Conservation (phyloP, 768 basidiomycete species). For the Nevesoporus exiguus region DNA sequence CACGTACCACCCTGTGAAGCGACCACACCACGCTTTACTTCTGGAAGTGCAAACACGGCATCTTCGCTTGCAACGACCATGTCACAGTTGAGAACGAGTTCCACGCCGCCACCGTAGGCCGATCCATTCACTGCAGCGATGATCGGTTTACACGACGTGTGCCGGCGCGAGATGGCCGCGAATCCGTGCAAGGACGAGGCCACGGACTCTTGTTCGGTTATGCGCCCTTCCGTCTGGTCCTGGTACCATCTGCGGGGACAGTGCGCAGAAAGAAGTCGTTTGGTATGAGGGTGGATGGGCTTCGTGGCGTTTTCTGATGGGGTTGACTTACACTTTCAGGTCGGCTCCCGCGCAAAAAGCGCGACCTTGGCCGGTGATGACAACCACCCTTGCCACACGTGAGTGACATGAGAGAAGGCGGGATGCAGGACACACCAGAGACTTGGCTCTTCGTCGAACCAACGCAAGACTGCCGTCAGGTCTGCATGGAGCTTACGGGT, state of each 20-base stretch:
- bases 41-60: conserved; percentile 70
- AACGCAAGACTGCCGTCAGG: conserved; percentile 51
- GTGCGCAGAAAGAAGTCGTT: not conserved
- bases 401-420: not conserved
- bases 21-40: conserved; percentile 74
- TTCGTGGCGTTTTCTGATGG: not conserved
- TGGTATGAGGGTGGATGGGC: not conserved
- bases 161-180: conserved; percentile 68
- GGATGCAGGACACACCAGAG: conserved; percentile 53
- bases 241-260: conserved; percentile 52
- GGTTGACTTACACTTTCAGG: conserved; percentile 56
- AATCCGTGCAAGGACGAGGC: conserved; percentile 54
- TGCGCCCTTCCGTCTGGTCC: conserved; percentile 42
- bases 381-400: conserved; percentile 52
- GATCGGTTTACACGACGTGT: conserved; percentile 60
- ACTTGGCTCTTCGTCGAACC: conserved; percentile 70
- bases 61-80: conserved; percentile 65
- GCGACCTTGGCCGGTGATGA: conserved; percentile 71
- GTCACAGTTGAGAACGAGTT: conserved; percentile 74
- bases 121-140: conserved; percentile 82
- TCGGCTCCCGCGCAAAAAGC: conserved; percentile 81
- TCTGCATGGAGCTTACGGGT: conserved; percentile 54
- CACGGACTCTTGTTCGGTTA: conserved; percentile 43
- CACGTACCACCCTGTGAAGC: conserved; percentile 66
- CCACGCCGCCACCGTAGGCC: conserved; percentile 63